These are phyloP conservation scores for Nakazawaea peltata DNA, from an alignment of 805 yeast genomes.

Conservation along the genomic window DNA sequence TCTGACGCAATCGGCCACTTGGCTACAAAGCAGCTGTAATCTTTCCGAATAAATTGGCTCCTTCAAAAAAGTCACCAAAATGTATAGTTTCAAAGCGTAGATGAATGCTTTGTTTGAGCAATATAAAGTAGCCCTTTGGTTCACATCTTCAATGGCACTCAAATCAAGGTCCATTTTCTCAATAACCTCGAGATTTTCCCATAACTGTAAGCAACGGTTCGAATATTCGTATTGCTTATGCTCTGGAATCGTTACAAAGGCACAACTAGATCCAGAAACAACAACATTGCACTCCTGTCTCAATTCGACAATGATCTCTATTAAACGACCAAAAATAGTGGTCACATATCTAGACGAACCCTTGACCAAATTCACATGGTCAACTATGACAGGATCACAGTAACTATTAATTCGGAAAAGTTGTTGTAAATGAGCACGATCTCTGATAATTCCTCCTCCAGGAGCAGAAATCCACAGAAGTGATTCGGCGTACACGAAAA, in stretches of 20 bases:
- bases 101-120: conserved; percentile 7
- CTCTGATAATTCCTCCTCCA: conserved; percentile 9
- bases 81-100: conserved; percentile 6
- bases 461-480: conserved; percentile 11
- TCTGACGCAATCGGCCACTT: conserved; percentile 6
- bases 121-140: conserved; percentile 1
- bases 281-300: conserved; percentile 1
- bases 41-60: conserved; percentile 4
- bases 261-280: conserved; percentile 7
- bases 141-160: conserved; percentile 2
- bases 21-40: not conserved
- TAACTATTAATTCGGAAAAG: conserved; percentile 5
- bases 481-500: conserved; percentile 9
- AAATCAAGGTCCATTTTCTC: conserved; percentile 7
- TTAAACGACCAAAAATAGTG: conserved; percentile 5
- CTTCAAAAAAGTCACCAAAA: conserved; percentile 3
- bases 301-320: conserved; percentile 3
- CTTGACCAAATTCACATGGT: conserved; percentile 8
- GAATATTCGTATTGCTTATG: not conserved
- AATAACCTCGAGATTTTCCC: conserved; percentile 2
- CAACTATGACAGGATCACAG: conserved; percentile 7
- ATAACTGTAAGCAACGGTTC: not conserved
- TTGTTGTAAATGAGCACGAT: conserved; percentile 1
- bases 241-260: conserved; percentile 3
- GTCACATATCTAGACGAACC: conserved; percentile 9